Conservation (phyloP, 306 rosid genomes). For the Ziziphus jujuba region DNA sequence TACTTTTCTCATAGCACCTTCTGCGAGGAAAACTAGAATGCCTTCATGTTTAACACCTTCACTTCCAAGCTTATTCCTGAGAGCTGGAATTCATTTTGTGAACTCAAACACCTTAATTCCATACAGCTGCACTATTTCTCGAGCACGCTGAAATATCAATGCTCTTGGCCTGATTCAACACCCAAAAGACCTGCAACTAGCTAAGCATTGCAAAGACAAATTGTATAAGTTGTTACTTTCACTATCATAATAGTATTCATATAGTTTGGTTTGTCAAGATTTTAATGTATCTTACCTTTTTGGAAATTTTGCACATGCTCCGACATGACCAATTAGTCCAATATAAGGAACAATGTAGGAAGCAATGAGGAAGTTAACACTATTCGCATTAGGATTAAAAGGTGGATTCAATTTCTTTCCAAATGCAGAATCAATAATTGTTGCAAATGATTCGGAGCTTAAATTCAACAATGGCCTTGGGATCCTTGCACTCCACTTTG, state of each 20-base stretch:
- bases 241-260: background rate
- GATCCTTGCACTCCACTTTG: constrained; percentile 17
- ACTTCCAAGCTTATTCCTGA: background rate
- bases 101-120: background rate
- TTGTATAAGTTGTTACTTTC: background rate
- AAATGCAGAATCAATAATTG: constrained; percentile 16
- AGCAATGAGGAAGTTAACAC: constrained; percentile 28
- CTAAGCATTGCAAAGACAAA: background rate
- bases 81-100: background rate
- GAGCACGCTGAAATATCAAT: background rate
- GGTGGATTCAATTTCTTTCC: constrained; percentile 16
- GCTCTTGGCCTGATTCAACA: constrained; percentile 8
- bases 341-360: constrained; percentile 28
- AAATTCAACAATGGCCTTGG: constrained; percentile 32
- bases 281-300: background rate
- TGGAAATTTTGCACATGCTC: constrained; percentile 22
- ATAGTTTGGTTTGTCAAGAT: background rate
- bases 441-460: constrained; percentile 19
- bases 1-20: no score
- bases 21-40: background rate
- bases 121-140: background rate
- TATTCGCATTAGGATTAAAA: constrained; percentile 30
- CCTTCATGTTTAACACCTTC: constrained; percentile 2
- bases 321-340: constrained; percentile 33
- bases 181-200: constrained; percentile 5